Evolutionary conservation across 1,284 basidiomycete genomes (phyloP).

Genomic region (Rhodotorula sp.): DNA sequence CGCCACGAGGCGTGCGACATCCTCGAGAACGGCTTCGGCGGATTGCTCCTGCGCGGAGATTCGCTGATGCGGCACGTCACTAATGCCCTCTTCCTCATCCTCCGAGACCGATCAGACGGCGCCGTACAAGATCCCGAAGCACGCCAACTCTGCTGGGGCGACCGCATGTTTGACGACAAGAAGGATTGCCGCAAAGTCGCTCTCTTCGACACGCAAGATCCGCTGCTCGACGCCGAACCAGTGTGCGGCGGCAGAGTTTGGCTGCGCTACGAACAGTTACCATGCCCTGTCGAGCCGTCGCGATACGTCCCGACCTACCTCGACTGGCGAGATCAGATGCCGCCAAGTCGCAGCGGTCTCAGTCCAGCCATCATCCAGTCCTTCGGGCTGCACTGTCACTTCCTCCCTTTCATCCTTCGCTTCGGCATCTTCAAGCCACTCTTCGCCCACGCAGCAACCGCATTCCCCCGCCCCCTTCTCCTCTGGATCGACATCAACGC

Average conservation of each 20-base stretch:
- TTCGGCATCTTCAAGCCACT: neutral
- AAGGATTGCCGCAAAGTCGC: constrained; percentile 2
- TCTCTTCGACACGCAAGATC: constrained; percentile 1
- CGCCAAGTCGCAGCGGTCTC: neutral
- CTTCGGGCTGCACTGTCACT: no score
- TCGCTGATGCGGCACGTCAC: neutral
- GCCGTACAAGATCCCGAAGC: neutral
- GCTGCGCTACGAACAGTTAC: neutral
- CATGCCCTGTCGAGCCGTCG: neutral
- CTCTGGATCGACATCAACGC: neutral
- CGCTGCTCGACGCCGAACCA: no score
- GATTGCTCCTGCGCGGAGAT: constrained; percentile 1
- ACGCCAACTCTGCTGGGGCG: constrained; percentile 7
- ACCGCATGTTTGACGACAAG: constrained; percentile 10
- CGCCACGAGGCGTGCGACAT: constrained; percentile 13
- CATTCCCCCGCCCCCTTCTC: neutral
- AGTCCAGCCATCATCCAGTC: neutral
- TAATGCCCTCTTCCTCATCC: constrained; percentile 7
- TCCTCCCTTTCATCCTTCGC: neutral
- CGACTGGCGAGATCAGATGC: neutral
- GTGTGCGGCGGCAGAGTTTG: neutral
- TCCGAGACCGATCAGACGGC: constrained; percentile 5
- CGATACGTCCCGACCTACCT: neutral
- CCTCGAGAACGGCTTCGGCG: neutral
- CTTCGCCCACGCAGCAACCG: no score